Evolutionary conservation across 805 yeast species (phyloP), one percentile per base, ranked within the genome.

Genomic region (Candida krabiensis): DNA sequence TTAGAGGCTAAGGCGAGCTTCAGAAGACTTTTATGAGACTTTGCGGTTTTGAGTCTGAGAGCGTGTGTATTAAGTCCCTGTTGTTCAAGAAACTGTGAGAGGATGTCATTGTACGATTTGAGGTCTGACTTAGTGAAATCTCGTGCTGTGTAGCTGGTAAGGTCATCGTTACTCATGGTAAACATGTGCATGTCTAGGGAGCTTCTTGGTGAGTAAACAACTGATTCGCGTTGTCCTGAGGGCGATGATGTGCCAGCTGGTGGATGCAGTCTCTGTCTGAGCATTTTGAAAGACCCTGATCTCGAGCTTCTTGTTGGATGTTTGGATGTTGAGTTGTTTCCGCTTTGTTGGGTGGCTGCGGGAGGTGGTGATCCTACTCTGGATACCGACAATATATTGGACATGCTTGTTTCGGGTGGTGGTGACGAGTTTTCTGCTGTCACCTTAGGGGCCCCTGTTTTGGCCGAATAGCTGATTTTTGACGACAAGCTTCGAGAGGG

Each of bases 21-120:
- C 31, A 40, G 11, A 32, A 44, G 33, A 16, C 40, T 26, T 37
- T 37, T 41, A 32, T 41, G 33, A 14, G 34, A 6, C 30, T 47
- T 52, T n/a, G 35, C 16, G 5, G 49, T 40, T 29, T 46, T 50
- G 37, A 61, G 41, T 34, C 37, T 48, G 6, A 58, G 34, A 0
- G 61, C 58, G 28, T 56, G 55, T 26, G 52, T 40, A 28, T 50
- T 56, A 11, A 60, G 34, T 5, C 64, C 64, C 30, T 60, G 64
- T 15, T 54, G 53, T 2, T 38, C 24, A 15, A 61, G 30, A 38
- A 52, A 61, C 3, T 40, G 38, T 4, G 50, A 31, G 11, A 61
- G 37, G 4, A 52, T 42, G 32, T 53, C 55, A 33, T 61, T 60
- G 32, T 58, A 58, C 3, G 50, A 28, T 26, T 47, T 56, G 28